phyloP scores from a whole-genome alignment of 345 rosid species.

The Geranium rotundifolium region DNA sequence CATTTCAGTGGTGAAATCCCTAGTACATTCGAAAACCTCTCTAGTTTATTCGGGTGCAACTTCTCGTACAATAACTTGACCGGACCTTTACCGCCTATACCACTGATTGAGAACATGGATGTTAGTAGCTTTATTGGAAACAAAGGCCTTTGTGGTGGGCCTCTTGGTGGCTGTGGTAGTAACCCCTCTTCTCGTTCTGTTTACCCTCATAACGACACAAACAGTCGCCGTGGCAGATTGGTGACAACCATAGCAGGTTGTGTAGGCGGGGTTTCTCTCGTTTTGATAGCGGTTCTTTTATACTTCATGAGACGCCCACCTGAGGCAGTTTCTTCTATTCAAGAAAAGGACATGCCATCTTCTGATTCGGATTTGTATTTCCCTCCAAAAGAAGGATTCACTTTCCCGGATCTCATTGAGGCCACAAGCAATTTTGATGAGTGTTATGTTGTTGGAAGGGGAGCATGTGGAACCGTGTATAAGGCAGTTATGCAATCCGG shows the following conservation, averaged over 20 bases:
- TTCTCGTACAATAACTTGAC: constrained; percentile 75
- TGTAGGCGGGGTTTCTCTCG: constrained; percentile 67
- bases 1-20: constrained; percentile 74
- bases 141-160: constrained; percentile 71
- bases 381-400: constrained; percentile 72
- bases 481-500: constrained; percentile 71
- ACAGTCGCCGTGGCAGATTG: constrained; percentile 39
- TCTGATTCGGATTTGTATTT: constrained; percentile 57
- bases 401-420: constrained; percentile 74
- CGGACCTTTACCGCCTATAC: constrained; percentile 52
- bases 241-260: constrained; percentile 41
- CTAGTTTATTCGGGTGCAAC: constrained; percentile 80
- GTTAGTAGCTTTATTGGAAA: constrained; percentile 54
- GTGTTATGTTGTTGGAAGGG: constrained; percentile 68
- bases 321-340: constrained; percentile 31
- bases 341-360: constrained; percentile 34
- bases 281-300: constrained; percentile 51
- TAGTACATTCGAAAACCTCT: constrained; percentile 40
- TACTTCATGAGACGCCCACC: constrained; percentile 47
- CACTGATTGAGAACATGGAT: constrained; percentile 54
- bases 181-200: constrained; percentile 26
- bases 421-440: constrained; percentile 72
- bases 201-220: constrained; percentile 12
- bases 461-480: constrained; percentile 93
- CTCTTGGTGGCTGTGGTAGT: constrained; percentile 36